Percentiles rank a stretch among this genome's conserved stretches.
phyloP scores from a whole-genome alignment of 148 eudicot genomes.

The Talinum fruticosum region DNA sequence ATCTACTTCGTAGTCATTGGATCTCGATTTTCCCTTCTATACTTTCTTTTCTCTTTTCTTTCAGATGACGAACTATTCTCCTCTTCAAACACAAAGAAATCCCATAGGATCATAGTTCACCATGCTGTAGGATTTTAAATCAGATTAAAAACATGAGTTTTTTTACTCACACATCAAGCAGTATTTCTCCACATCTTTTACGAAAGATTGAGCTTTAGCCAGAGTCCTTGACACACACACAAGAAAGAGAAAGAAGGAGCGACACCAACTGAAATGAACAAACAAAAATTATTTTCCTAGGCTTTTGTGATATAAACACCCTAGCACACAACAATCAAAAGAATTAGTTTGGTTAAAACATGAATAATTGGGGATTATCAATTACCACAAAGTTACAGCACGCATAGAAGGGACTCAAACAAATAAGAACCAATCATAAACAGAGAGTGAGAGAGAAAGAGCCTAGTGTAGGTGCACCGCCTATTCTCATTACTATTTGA shows the following conservation, averaged over 20 bases:
- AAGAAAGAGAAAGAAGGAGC: neutral
- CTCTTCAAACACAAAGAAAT: neutral
- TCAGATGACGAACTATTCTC: neutral
- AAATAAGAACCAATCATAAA: neutral
- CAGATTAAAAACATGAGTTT: neutral
- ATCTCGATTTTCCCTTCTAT: neutral
- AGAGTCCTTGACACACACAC: neutral
- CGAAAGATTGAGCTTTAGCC: neutral
- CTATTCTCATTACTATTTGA: neutral
- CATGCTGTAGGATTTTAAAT: neutral
- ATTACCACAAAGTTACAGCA: neutral
- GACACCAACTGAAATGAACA: neutral
- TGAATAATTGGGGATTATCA: neutral
- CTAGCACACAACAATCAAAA: neutral
- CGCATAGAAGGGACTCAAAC: neutral
- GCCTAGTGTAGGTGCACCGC: neutral
- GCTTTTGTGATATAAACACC: neutral
- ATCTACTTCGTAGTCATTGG: neutral
- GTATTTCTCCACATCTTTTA: neutral
- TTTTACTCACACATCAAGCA: neutral
- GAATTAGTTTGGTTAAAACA: neutral
- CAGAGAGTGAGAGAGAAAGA: neutral
- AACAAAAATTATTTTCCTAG: neutral
- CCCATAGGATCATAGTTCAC: neutral
- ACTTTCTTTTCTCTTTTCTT: neutral